phyloP scores from a whole-genome alignment of 306 rosid species.

The Trifolium dubium region DNA sequence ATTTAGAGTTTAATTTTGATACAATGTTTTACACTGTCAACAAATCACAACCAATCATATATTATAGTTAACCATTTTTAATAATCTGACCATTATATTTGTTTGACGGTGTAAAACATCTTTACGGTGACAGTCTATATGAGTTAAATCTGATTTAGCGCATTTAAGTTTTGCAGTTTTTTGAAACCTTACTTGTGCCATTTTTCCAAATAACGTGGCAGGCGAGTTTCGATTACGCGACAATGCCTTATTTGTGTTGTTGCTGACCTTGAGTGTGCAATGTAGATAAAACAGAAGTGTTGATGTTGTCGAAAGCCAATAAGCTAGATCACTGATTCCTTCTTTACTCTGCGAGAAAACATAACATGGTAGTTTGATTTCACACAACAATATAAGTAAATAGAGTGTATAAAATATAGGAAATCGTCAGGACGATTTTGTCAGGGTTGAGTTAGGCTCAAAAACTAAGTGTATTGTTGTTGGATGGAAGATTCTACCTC shows the following conservation, averaged over 20 bases:
- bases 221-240: conserved; percentile 78
- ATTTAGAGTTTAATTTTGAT: neutral
- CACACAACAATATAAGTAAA: conserved; percentile 14
- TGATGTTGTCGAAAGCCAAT: conserved; percentile 89
- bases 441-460: neutral
- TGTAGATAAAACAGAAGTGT: conserved; percentile 81
- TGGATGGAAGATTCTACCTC: conserved; percentile 59
- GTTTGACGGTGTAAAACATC: neutral
- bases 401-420: neutral
- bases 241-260: conserved; percentile 58
- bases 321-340: conserved; percentile 69
- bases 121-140: no score
- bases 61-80: no score
- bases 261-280: conserved; percentile 84
- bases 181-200: conserved; percentile 74
- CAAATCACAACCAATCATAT: neutral
- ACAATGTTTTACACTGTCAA: neutral
- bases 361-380: conserved; percentile 34
- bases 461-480: conserved; percentile 19
- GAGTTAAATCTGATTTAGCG: neutral
- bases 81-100: no score
- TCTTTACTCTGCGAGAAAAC: conserved; percentile 59
- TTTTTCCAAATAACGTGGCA: conserved; percentile 76
- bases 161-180: conserved; percentile 20
- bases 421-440: neutral